Conservation (phyloP, 1,284 basidiomycete species). For the Dichomitus squalens region DNA sequence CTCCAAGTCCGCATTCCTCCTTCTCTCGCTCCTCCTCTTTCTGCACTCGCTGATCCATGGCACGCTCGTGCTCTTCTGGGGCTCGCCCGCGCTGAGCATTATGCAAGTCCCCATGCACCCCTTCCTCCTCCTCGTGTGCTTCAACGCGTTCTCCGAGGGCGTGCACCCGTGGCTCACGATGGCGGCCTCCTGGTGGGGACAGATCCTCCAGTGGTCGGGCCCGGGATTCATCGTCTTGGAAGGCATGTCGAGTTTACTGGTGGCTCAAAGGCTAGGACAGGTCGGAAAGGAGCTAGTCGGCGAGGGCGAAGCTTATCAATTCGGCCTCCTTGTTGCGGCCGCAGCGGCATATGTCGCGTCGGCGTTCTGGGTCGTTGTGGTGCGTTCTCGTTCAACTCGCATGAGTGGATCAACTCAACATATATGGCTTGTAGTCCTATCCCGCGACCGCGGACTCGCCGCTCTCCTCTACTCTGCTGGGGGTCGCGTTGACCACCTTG, state of each 20-base stretch:
- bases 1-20: constrained; percentile 76
- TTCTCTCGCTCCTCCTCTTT: constrained; percentile 79
- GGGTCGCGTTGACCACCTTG: constrained; percentile 70
- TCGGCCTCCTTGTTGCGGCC: constrained; percentile 70
- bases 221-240: constrained; percentile 83
- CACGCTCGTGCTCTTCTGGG: constrained; percentile 67
- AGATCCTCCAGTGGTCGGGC: constrained; percentile 66
- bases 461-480: constrained; percentile 82
- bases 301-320: constrained; percentile 73
- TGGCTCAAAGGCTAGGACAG: constrained; percentile 79
- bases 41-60: constrained; percentile 77
- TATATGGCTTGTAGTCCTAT: constrained; percentile 55
- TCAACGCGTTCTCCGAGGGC: constrained; percentile 73
- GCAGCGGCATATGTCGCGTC: constrained; percentile 77
- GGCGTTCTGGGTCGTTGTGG: constrained; percentile 80
- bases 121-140: constrained; percentile 76
- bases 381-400: constrained; percentile 40
- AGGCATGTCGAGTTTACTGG: constrained; percentile 79
- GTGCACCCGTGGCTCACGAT: constrained; percentile 59
- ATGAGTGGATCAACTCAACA: constrained; percentile 18
- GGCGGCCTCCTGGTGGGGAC: constrained; percentile 73
- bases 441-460: constrained; percentile 80
- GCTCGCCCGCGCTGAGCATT: constrained; percentile 66
- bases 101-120: constrained; percentile 82
- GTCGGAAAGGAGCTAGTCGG: constrained; percentile 70